Evolutionary conservation across 352 stramenopile species (phyloP).

Genomic region (Phytopythium montanum): DNA sequence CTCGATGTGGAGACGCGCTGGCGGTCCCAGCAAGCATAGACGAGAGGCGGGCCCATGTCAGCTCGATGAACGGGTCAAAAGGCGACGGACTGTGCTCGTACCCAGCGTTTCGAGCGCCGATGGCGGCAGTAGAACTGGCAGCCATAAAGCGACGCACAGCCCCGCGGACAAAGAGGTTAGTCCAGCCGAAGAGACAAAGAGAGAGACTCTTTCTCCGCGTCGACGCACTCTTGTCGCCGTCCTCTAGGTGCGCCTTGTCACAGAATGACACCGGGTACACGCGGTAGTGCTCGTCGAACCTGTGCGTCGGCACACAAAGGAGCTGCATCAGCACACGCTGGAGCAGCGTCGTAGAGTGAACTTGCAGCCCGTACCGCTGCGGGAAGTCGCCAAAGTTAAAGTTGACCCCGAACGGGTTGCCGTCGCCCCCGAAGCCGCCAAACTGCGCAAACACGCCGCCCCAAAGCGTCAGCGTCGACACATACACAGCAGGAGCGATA

Average conservation of each 20-base stretch:
- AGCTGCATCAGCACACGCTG: not conserved
- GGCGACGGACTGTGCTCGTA: conserved; percentile 14
- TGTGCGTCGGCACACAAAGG: conserved; percentile 11
- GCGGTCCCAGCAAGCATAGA: conserved; percentile 1
- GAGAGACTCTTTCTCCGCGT: not conserved
- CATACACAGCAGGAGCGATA: not conserved
- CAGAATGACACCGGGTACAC: conserved; percentile 87
- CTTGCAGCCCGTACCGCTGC: conserved; percentile 31
- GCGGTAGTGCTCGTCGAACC: conserved; percentile 86
- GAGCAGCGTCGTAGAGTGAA: not conserved
- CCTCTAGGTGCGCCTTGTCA: conserved; percentile 85
- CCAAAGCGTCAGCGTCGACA: not conserved
- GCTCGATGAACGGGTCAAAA: not conserved
- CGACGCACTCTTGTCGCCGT: conserved; percentile 80
- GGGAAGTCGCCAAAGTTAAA: conserved; percentile 79
- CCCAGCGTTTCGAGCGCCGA: conserved; percentile 97
- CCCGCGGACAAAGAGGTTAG: not conserved
- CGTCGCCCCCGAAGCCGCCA: conserved; percentile 63
- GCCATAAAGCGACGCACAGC: not conserved
- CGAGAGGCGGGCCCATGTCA: conserved; percentile 11
- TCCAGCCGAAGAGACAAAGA: not conserved
- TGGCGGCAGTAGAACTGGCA: conserved; percentile 91
- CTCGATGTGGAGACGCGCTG: conserved; percentile 93
- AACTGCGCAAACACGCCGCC: conserved; percentile 34
- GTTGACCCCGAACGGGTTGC: conserved; percentile 80